phyloP scores from a whole-genome alignment of 2,329 filamentous ascomycete species.

The Apiospora sp. region DNA sequence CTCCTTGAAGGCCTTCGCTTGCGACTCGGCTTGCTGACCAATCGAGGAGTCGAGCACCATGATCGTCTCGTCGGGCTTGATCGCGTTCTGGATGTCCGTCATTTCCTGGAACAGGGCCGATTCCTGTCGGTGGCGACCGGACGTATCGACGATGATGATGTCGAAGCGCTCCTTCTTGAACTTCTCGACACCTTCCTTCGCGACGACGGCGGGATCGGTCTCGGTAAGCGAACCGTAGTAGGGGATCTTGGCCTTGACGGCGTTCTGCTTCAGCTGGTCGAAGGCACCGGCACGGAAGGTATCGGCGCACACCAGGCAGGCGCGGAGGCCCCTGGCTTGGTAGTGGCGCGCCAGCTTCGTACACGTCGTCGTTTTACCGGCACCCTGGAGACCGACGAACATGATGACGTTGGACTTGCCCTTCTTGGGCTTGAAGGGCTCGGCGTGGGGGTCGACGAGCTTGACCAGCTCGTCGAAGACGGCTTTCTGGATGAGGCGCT shows the following conservation, averaged over 20 bases:
- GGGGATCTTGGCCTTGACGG: slow-evolving; percentile 97
- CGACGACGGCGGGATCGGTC: slow-evolving; percentile 92
- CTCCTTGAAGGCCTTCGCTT: slow-evolving; percentile 96
- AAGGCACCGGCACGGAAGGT: slow-evolving; percentile 99
- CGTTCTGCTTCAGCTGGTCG: slow-evolving; percentile 98
- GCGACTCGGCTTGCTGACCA: slow-evolving; percentile 92
- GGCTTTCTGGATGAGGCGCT: slow-evolving; percentile 95
- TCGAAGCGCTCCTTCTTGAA: slow-evolving; percentile 99
- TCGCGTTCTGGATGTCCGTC: slow-evolving; percentile 92
- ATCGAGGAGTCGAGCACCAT: slow-evolving; percentile 98
- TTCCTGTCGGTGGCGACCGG: slow-evolving; percentile 93
- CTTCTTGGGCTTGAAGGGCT: slow-evolving; percentile 97
- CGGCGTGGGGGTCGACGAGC: slow-evolving; percentile 93
- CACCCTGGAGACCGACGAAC: slow-evolving; percentile 98
- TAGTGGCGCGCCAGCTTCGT: slow-evolving; percentile 97
- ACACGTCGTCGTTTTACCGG: slow-evolving; percentile 97
- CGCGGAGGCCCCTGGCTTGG: slow-evolving; percentile 89
- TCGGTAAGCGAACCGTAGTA: slow-evolving; percentile 98
- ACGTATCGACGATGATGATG: slow-evolving; percentile 98
- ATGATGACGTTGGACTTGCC: slow-evolving; percentile 97
- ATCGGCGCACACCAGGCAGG: slow-evolving; percentile 94
- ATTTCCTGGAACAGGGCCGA: slow-evolving; percentile 96
- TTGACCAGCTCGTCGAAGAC: slow-evolving; percentile 97
- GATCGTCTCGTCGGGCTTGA: slow-evolving; percentile 94
- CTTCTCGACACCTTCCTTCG: slow-evolving; percentile 94